These are phyloP conservation scores for Verticillium isaacii DNA, from an alignment of 2,329 filamentous ascomycete genomes.

Conservation along the genomic window DNA sequence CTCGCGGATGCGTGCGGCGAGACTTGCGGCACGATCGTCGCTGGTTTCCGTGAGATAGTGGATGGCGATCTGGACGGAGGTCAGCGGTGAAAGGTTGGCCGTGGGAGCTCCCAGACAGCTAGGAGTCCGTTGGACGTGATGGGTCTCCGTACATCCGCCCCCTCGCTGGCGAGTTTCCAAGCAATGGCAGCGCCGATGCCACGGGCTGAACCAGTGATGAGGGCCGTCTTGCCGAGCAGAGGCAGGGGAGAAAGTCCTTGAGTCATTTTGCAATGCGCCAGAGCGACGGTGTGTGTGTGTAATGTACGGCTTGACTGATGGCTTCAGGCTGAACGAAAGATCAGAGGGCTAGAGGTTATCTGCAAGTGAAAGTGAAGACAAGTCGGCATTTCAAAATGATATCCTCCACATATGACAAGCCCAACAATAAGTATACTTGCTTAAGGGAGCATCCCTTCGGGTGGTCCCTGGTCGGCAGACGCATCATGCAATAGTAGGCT, in stretches of 20 bases:
- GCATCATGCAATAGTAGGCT: neutral
- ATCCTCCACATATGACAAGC: too few relatives aligned
- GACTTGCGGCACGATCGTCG: neutral
- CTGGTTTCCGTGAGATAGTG: neutral
- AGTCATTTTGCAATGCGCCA: neutral
- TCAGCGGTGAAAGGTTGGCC: neutral
- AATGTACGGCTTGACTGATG: too few relatives aligned
- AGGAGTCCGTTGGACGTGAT: neutral
- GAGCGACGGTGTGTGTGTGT: too few relatives aligned
- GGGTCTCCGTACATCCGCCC: constrained; percentile 26
- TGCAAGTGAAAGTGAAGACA: too few relatives aligned
- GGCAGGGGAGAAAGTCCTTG: neutral
- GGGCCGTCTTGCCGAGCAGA: constrained; percentile 2
- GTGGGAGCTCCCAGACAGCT: neutral
- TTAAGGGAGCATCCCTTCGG: neutral
- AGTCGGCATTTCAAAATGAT: too few relatives aligned
- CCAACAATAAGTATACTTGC: too few relatives aligned
- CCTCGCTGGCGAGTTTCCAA: constrained; percentile 48
- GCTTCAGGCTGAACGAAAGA: too few relatives aligned
- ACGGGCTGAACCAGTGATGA: constrained; percentile 34
- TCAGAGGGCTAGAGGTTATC: too few relatives aligned
- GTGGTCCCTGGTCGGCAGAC: neutral
- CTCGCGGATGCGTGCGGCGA: neutral
- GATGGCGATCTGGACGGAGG: neutral
- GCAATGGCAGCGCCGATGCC: constrained; percentile 56